Base-by-base conservation (phyloP, 73 alveolate species). In the Paramecium pentaurelia region DNA sequence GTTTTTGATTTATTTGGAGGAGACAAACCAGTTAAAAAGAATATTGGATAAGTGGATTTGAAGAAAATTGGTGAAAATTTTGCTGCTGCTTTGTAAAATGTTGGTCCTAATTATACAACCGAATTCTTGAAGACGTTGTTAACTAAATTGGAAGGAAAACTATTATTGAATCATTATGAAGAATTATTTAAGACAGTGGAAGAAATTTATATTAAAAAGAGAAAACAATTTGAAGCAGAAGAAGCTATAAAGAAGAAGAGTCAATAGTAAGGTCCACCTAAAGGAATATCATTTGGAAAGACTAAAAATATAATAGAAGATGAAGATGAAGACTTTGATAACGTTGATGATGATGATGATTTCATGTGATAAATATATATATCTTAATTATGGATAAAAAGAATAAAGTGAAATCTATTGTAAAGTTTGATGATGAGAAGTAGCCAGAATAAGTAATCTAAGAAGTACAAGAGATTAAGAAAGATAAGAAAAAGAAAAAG, bases 1-100 rank as follows among this genome's bases (percentile, higher is more conserved):
- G 75, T 80, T 2, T 45, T 80, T 47, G 91, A 80, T 80, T 27
- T 80, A 49, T 80, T 80, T 80, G 91, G 91, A 20, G 91, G 91
- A 20, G 91, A 80, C 4, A 80, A 80, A 44, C 91, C 91, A 20
- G 42, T 42, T 11, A 44, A 80, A 16, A 73, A 73, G 37, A 80
- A 80, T 20, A 27, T 80, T 2, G 91, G 71, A 11, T 42, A 80
- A 44, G 45, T 42, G 12, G 91, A 80, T 80, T 47, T 80, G 91
- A 80, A 80, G 58, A 80, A 80, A 80, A 80, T 80, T 25, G 91
- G 91, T 32, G 91, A 80, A 28, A 80, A 80, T 80, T 80, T 80
- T 47, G 91, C 64, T 6, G 73, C 73, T 27, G 91, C 91, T 25
- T 64, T 80, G 28, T 47, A 80, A 80, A 80, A 80, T 45, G 91